Evolutionary conservation across 352 stramenopile species (phyloP), one percentile per base, ranked within the genome.

Genomic region (Phytophthora sojae): DNA sequence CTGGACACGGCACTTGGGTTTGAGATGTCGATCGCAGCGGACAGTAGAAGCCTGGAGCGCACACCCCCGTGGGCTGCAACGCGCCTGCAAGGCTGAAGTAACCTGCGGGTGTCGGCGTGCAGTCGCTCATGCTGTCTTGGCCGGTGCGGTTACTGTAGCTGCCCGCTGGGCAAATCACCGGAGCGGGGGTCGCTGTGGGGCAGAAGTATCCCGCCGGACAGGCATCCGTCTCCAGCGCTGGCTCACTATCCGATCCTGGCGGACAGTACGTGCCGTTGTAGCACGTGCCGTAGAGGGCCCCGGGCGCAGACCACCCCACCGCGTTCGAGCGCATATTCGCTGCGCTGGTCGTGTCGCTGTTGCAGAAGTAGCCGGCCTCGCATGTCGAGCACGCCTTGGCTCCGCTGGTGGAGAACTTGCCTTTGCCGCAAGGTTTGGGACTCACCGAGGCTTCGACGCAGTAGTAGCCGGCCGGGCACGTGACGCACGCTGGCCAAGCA

Each of bases 181-280:
- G 83, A 12, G 76, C 67, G 11, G 81, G 75, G 0, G 90, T 93
- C 7, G 79, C 91, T 26, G 75, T 87, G 1, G 90, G 88, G 53
- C 92, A 97, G 37, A 90, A 96, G 59, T 92, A 93, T 0, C 83
- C 91, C n/a, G 64, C 53, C n/a, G 89, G 90, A 73, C 91, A 97
- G 0, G 90, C 81, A 69, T 97, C 85, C 6, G 75, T 67, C 35
- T 85, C 75, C 2, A 97, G 69, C 14, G 79, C 86, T 14, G 91
- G 91, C 67, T 96, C 90, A 17, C 81, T 81, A 25, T 84, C 87
- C 5, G 76, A 90, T 3, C 90, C 88, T 9, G 64, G 26, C 2
- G 88, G 82, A 53, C 92, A 98, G 62, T 96, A 96, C 15, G 89
- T 96, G 23, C 91, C 91, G 42, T 96, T 96, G 72, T 96, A 97